phyloP scores from a whole-genome alignment of 192 early-diverging fungal genomes.

The Coemansia asiatica region DNA sequence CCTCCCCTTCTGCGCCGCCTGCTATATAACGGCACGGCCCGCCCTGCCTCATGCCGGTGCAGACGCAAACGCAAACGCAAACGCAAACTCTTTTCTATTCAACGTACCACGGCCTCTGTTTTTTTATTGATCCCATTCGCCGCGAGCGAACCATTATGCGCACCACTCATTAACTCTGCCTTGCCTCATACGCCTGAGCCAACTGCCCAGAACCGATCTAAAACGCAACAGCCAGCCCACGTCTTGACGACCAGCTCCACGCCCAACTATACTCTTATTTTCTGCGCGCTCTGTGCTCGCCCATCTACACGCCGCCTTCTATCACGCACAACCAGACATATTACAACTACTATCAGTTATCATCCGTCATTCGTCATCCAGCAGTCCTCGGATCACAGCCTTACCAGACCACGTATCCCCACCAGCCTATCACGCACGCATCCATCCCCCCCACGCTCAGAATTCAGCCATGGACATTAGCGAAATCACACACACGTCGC shows the following conservation, averaged over 20 bases:
- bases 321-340: constrained; percentile 8
- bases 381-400: too few species aligned
- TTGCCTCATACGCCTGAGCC: background rate
- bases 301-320: background rate
- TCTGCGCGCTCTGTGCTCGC: constrained; percentile 3
- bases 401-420: too few species aligned
- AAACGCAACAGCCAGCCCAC: constrained; percentile 3
- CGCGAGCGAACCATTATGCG: constrained; percentile 11
- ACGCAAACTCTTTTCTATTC: constrained; percentile 7
- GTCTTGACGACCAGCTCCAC: background rate
- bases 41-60: background rate
- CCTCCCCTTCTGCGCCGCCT: background rate
- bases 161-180: constrained; percentile 18
- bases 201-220: background rate
- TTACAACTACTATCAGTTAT: background rate
- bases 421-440: background rate
- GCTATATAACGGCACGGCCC: constrained; percentile 1
- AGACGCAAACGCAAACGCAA: background rate
- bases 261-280: background rate
- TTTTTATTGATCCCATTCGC: constrained; percentile 3
- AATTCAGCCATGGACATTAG: constrained; percentile 45
- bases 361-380: background rate
- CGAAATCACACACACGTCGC: constrained; percentile 36
- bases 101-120: background rate
- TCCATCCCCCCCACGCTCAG: background rate